phyloP scores from a whole-genome alignment of 2,329 filamentous ascomycete species.

The Hypoxylon sp. region DNA sequence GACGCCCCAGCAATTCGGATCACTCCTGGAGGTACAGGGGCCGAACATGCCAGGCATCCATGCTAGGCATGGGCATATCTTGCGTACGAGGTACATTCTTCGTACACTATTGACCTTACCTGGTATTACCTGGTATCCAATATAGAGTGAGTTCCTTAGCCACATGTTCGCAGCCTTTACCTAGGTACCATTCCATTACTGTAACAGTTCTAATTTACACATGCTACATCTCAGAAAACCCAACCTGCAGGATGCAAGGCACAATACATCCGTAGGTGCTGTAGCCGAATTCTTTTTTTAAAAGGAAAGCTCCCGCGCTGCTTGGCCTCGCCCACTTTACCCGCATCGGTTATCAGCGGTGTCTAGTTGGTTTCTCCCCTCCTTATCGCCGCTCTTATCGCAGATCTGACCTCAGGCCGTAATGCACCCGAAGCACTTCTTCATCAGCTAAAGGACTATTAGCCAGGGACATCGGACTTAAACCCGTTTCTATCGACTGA shows the following conservation, averaged over 20 bases:
- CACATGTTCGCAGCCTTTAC: slow-evolving; percentile 11
- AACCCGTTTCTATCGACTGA: slow-evolving; percentile 11
- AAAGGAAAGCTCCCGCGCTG: slow-evolving; percentile 1
- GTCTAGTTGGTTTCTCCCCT: slow-evolving; percentile 10
- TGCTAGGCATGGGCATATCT: slow-evolving; percentile 17
- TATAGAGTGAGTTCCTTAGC: slow-evolving; percentile 15
- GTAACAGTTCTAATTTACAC: slow-evolving; percentile 16
- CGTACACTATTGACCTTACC: slow-evolving; percentile 1
- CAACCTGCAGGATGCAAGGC: slow-evolving; percentile 42
- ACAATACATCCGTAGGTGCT: slow-evolving; percentile 36
- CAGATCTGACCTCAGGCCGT: slow-evolving; percentile 7
- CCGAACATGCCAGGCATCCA: slow-evolving; percentile 18
- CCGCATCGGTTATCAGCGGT: slow-evolving; percentile 38
- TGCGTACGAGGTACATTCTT: slow-evolving; percentile 3
- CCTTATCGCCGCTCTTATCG: slow-evolving; percentile 29
- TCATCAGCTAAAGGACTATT: neutral
- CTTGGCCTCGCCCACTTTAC: slow-evolving; percentile 22
- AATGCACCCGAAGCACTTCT: neutral
- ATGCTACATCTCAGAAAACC: slow-evolving; percentile 18
- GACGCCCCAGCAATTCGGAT: slow-evolving; percentile 37
- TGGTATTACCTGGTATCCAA: no score
- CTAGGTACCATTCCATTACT: slow-evolving; percentile 12
- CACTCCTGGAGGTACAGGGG: slow-evolving; percentile 28
- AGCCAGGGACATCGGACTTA: slow-evolving; percentile 28
- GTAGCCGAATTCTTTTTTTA: slow-evolving; percentile 3